These are phyloP conservation scores for Lasiodiplodia sp. DNA, from an alignment of 2,329 filamentous ascomycete genomes.

Conservation along the genomic window DNA sequence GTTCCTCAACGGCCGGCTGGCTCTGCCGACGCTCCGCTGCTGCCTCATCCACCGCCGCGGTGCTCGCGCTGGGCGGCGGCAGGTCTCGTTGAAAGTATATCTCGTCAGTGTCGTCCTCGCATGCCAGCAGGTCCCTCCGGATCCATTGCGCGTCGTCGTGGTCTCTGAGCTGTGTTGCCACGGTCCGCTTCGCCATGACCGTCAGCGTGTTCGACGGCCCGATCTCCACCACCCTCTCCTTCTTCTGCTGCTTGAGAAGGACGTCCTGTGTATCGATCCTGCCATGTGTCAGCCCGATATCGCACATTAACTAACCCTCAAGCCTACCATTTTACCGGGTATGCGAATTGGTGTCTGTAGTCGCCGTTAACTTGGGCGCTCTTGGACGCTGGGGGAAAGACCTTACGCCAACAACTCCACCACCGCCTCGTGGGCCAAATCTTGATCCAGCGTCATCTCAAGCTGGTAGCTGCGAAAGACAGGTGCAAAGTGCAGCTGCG, in stretches of 20 bases:
- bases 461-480: neutral
- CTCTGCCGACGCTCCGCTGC: constrained; percentile 2
- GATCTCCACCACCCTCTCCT: constrained; percentile 48
- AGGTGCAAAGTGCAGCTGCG: constrained; percentile 4
- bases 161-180: constrained; percentile 34
- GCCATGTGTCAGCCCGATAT: neutral
- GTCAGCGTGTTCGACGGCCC: constrained; percentile 47
- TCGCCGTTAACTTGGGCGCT: neutral
- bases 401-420: constrained; percentile 17
- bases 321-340: constrained; percentile 15
- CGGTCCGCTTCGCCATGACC: constrained; percentile 49
- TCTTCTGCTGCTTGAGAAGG: constrained; percentile 38
- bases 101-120: constrained; percentile 9
- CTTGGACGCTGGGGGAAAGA: neutral
- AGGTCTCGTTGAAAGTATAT: constrained; percentile 4
- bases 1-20: neutral
- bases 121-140: constrained; percentile 8
- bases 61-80: neutral
- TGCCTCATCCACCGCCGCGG: neutral
- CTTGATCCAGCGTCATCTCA: constrained; percentile 10
- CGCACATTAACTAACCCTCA: neutral
- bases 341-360: constrained; percentile 14
- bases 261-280: constrained; percentile 51
- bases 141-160: constrained; percentile 30
- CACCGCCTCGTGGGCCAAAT: constrained; percentile 13